Base-by-base conservation (phyloP, 257 asterid genomes). In the Capsicum baccatum region DNA sequence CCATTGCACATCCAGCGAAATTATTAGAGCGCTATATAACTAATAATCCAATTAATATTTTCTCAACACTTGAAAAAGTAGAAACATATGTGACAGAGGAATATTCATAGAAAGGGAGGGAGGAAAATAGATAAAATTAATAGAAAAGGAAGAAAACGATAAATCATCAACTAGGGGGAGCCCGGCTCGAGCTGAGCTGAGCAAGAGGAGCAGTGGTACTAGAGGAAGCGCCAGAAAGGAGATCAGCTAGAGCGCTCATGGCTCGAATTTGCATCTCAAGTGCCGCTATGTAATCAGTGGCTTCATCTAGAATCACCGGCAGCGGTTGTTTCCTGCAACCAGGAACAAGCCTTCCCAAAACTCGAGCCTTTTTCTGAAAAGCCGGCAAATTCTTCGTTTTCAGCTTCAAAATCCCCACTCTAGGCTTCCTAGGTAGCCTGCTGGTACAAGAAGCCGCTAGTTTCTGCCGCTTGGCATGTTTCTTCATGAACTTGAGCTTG, bases 181-280 rank as follows among this genome's bases (percentile, higher is more conserved):
- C 80, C 59, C 74, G 89, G 86, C 86, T 82, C 64, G 92, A 86
- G 85, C 88, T 79, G 71, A 86, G 89, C 85, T 88, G 94, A 86
- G 83, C 73, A 88, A 83, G 81, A 89, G 82, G 84, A 52, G 82
- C 26, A 9, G 86, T 59, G 59, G 91, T 63, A 70, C 86, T 69
- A 17, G 92, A 83, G 16, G 89, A 81, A 26, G 92, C 84, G 47
- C 90, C 95, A n/a, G 97, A 89, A 56, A 96, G 98, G 19, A 92
- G 87, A 71, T 93, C 92, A 84, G 98, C 94, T 82, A 96, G 84
- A 60, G 96, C 92, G 85, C 91, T 92, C 99, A 96, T 96, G 87
- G 98, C 98, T 85, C 97, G 91, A 14, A 95, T 94, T 93, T 94
- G 99, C 99, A 96, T 94, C 92, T 96, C 90, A 12, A 96, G 97